Evolutionary conservation across 192 early-diverging fungal genomes (phyloP).

Genomic region (Dimargaris cristalligena): DNA sequence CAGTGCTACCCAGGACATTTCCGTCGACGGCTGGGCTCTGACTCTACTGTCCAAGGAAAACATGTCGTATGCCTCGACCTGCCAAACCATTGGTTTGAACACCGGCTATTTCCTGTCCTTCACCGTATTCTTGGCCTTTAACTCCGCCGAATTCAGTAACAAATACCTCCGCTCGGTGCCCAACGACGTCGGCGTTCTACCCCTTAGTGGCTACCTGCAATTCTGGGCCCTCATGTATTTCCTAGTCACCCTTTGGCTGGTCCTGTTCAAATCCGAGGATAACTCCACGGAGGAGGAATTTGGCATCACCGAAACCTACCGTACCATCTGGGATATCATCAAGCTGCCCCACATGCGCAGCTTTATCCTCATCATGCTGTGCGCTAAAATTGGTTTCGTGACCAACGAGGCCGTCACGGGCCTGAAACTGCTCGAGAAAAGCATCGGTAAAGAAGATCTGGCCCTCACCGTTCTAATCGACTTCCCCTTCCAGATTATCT

Average conservation of each 20-base stretch:
- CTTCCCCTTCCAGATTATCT: slow-evolving; percentile 90
- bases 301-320: slow-evolving; percentile 55
- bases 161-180: slow-evolving; percentile 62
- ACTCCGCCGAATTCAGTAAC: slow-evolving; percentile 88
- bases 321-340: slow-evolving; percentile 79
- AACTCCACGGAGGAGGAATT: slow-evolving; percentile 34
- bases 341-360: slow-evolving; percentile 72
- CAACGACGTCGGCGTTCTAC: slow-evolving; percentile 48
- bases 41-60: slow-evolving; percentile 81
- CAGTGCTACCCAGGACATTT: slow-evolving; percentile 84
- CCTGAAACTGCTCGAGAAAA: slow-evolving; percentile 87
- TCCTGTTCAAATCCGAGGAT: slow-evolving; percentile 60
- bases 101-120: slow-evolving; percentile 90
- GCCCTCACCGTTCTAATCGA: slow-evolving; percentile 84
- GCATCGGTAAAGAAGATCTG: slow-evolving; percentile 88
- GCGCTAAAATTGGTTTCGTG: slow-evolving; percentile 88
- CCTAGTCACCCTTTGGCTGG: slow-evolving; percentile 64
- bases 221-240: slow-evolving; percentile 92
- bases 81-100: slow-evolving; percentile 94
- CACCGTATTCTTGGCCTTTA: slow-evolving; percentile 92
- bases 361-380: slow-evolving; percentile 63
- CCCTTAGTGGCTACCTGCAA: slow-evolving; percentile 69
- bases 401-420: slow-evolving; percentile 89
- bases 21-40: slow-evolving; percentile 80
- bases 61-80: slow-evolving; percentile 78